Conservation (phyloP, 257 asterid species). For the Solanum habrochaites region DNA sequence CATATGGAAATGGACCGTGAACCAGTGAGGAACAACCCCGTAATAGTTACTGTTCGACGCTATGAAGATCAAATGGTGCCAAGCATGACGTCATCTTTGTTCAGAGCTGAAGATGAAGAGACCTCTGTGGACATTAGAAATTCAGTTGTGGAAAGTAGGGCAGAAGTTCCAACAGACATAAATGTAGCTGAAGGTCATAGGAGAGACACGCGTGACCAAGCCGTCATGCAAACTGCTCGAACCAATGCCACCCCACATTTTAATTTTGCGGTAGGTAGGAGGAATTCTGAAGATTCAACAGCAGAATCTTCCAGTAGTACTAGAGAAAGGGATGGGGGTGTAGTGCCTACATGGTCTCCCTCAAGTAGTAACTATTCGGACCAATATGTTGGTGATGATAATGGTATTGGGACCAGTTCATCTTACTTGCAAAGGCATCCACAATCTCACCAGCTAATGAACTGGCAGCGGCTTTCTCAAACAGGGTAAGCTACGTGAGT, state of each 20-base stretch:
- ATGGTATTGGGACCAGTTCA: slow-evolving; percentile 32
- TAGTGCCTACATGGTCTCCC: slow-evolving; percentile 93
- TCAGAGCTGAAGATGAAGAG: slow-evolving; percentile 57
- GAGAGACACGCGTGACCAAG: slow-evolving; percentile 16
- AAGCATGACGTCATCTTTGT: slow-evolving; percentile 59
- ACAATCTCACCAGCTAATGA: slow-evolving; percentile 58
- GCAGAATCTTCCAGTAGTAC: slow-evolving; percentile 71
- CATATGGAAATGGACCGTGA: slow-evolving; percentile 52
- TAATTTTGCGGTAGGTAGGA: slow-evolving; percentile 25
- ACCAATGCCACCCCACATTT: slow-evolving; percentile 9
- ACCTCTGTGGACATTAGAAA: slow-evolving; percentile 37
- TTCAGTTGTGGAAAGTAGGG: slow-evolving; percentile 41
- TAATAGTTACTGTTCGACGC: slow-evolving; percentile 18
- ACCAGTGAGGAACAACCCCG: slow-evolving; percentile 40
- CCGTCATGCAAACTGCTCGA: slow-evolving; percentile 5
- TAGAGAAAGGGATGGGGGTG: slow-evolving; percentile 60
- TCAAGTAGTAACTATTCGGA: slow-evolving; percentile 52
- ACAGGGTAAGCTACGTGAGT: slow-evolving; percentile 42
- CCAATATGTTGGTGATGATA: slow-evolving; percentile 46
- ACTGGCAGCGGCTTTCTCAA: slow-evolving; percentile 72
- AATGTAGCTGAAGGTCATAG: slow-evolving; percentile 27
- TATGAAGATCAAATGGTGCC: slow-evolving; percentile 95
- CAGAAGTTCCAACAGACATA: slow-evolving; percentile 65
- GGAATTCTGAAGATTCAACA: slow-evolving; percentile 74
- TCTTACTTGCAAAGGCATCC: slow-evolving; percentile 63